phyloP scores from a whole-genome alignment of 1,284 basidiomycete genomes.

The Cutaneotrichosporon cutaneum region DNA sequence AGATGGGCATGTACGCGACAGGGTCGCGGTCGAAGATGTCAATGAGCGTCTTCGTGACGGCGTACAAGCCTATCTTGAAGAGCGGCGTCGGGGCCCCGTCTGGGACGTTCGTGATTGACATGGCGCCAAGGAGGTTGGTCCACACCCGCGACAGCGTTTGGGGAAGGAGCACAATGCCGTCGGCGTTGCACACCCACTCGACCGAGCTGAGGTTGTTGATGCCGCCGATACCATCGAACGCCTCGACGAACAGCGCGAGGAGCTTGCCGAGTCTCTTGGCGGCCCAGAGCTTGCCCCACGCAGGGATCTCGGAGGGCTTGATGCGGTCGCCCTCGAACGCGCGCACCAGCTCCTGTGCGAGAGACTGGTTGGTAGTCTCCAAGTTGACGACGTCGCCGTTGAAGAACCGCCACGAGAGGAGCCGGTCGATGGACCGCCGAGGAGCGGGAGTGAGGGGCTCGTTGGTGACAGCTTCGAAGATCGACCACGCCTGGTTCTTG shows the following conservation, averaged over 20 bases:
- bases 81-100: constrained; percentile 25
- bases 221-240: constrained; percentile 35
- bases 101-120: constrained; percentile 21
- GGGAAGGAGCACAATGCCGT: constrained; percentile 32
- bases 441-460: neutral
- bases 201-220: constrained; percentile 26
- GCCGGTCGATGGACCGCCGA: constrained; percentile 25
- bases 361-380: constrained; percentile 19
- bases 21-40: constrained; percentile 40
- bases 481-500: constrained; percentile 41
- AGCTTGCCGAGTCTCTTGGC: constrained; percentile 38
- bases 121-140: constrained; percentile 39
- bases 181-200: constrained; percentile 29
- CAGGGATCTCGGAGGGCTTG: constrained; percentile 35
- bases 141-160: constrained; percentile 33
- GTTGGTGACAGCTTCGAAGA: constrained; percentile 41
- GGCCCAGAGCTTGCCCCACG: constrained; percentile 42
- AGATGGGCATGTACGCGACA: constrained; percentile 35
- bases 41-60: constrained; percentile 29
- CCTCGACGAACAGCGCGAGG: constrained; percentile 36
- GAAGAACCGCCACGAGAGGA: constrained; percentile 36
- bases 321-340: constrained; percentile 27
- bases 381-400: constrained; percentile 31
- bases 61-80: constrained; percentile 27
- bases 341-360: neutral